Base-by-base conservation (phyloP, 805 yeast species). In the Scheffersomyces coipomensis region DNA sequence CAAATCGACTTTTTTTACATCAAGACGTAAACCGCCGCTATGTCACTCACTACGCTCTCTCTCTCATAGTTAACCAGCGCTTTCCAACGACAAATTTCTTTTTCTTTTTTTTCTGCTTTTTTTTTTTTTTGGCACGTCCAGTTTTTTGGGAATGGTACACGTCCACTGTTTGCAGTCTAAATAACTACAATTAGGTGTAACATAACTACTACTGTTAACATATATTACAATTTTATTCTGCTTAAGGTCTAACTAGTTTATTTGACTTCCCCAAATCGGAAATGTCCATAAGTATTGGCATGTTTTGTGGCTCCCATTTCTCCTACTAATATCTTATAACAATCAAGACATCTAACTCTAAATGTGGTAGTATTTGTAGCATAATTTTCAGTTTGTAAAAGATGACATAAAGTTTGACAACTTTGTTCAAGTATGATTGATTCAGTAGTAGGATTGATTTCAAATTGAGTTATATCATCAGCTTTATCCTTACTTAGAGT, bases 301-400 rank as follows among this genome's bases (percentile, higher is more conserved):
- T 85, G 93, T 44, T 69, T 68, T 10, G 76, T 66, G 1, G 85
- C 86, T 3, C 76, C 84, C 45, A 66, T 71, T 55, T 85, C 89
- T 3, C 91, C 90, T 2, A 65, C 66, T 24, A 84, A 58, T 2
- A 65, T 53, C 19, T 55, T 51, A 18, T 73, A 69, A 53, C 93
- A 85, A 2, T 61, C 67, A 11, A 75, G 66, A 52, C 91, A 85
- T 30, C 74, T 62, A 15, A 83, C 71, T 22, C 75, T 58, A 48
- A 83, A 83, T 4, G 65, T 73, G 4, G 76, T 67, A 0, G 88
- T 81, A 53, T 85, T 85, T 11, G 89, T 84, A 17, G 80, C 72
- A 47, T 81, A 80, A 24, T 84, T 80, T 43, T 60, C 59, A 6
- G 62, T 51, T 46, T 79, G 80, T 45, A 85, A 59, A 21, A 60